Conservation (phyloP, 2,329 filamentous ascomycete genomes). For the Grosmannia huntii region DNA sequence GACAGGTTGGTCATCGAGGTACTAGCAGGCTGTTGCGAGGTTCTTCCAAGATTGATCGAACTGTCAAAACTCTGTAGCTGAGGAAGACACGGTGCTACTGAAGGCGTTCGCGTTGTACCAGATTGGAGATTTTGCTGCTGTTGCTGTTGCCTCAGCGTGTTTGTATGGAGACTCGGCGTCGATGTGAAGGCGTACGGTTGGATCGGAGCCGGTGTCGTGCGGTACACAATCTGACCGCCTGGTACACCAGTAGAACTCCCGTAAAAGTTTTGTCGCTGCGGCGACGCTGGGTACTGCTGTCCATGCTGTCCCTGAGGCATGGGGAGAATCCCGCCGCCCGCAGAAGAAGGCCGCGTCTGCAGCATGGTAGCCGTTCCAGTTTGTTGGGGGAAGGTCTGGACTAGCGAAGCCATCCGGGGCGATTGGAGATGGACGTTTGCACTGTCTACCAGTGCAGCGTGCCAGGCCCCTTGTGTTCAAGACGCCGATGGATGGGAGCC, state of each 20-base stretch:
- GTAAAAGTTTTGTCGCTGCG: conserved; percentile 39
- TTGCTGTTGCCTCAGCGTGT: conserved; percentile 27
- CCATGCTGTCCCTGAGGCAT: conserved; percentile 32
- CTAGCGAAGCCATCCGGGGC: conserved; percentile 62
- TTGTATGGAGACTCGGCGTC: conserved; percentile 51
- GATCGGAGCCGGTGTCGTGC: conserved; percentile 44
- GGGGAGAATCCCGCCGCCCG: conserved; percentile 46
- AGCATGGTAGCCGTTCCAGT: conserved; percentile 62
- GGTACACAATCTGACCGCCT: conserved; percentile 33
- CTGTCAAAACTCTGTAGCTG: conserved; percentile 26
- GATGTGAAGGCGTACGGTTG: conserved; percentile 67
- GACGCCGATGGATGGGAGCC: not conserved
- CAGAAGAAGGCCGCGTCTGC: conserved; percentile 56
- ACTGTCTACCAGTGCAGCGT: not conserved
- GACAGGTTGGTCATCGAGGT: conserved; percentile 27
- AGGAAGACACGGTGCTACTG: conserved; percentile 31
- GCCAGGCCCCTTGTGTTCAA: not conserved
- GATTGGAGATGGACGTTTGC: not conserved
- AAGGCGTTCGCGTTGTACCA: conserved; percentile 31
- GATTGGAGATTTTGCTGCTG: conserved; percentile 7
- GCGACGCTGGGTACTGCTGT: conserved; percentile 34
- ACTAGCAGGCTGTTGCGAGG: conserved; percentile 21
- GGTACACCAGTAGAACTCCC: conserved; percentile 32
- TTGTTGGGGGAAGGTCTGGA: conserved; percentile 70
- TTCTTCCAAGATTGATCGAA: not conserved